Evolutionary conservation across 768 basidiomycete genomes (phyloP).

Genomic region (Mycena rosella): DNA sequence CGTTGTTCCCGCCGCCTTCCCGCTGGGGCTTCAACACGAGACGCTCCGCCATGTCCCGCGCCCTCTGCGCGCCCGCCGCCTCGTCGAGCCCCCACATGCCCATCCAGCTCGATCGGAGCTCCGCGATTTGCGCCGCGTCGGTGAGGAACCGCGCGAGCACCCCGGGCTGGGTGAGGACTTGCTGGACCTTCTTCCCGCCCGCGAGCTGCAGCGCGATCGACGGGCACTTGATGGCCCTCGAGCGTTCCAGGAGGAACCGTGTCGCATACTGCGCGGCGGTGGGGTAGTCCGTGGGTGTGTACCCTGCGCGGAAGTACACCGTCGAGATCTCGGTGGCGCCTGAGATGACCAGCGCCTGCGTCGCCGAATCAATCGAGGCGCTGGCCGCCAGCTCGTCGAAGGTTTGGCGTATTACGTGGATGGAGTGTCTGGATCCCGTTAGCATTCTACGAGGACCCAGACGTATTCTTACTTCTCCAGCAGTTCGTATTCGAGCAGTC

Average conservation of each 20-base stretch:
- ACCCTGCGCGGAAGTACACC: conserved; percentile 93
- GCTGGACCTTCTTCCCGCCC: conserved; percentile 95
- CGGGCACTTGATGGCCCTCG: conserved; percentile 93
- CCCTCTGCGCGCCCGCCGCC: conserved; percentile 62
- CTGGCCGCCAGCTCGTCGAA: conserved; percentile 74
- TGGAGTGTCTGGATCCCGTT: conserved; percentile 67
- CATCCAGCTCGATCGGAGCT: conserved; percentile 85
- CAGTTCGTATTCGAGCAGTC: conserved; percentile 88
- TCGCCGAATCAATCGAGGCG: conserved; percentile 65
- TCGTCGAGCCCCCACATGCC: conserved; percentile 88
- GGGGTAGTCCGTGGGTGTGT: conserved; percentile 86
- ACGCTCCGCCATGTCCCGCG: conserved; percentile 60
- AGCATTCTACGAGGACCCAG: background rate
- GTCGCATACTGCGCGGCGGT: conserved; percentile 74
- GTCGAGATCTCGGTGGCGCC: conserved; percentile 79
- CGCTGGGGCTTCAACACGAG: conserved; percentile 96
- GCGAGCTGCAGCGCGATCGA: conserved; percentile 93
- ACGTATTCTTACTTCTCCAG: conserved; percentile 73
- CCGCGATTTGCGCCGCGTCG: conserved; percentile 56
- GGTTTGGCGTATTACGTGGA: conserved; percentile 82
- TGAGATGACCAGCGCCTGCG: conserved; percentile 57
- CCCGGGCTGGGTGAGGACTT: conserved; percentile 81
- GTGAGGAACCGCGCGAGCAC: conserved; percentile 80
- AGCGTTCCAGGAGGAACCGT: conserved; percentile 84
- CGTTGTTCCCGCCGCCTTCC: conserved; percentile 98